Base-by-base conservation (phyloP, 495 filamentous ascomycete genomes). In the Penicillium fimorum region DNA sequence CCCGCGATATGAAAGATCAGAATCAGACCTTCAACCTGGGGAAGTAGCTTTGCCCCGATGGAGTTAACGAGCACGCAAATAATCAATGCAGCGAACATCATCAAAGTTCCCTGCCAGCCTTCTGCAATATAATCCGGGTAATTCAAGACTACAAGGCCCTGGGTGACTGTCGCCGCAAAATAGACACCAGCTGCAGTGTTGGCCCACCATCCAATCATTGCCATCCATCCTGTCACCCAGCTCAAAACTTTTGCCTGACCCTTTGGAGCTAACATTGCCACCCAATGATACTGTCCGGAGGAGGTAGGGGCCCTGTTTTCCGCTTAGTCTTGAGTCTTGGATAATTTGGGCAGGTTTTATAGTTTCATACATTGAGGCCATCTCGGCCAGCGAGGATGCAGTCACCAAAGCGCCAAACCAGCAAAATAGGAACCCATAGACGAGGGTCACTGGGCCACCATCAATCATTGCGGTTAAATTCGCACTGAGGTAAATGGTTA, bases 61-160 rank as follows among this genome's bases (percentile, higher is more conserved):
- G 72, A 63, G 50, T 82, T 82, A 45, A 79, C 59, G 29, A 80
- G 57, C 8, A 80, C 64, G 18, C 72, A 70, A 2, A 76, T 64
- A 7, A 66, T 58, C 13, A 79, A 62, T 2, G 73, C 60, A 1
- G 68, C 73, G 61, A 72, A 78, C 42, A 73, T 69, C 22, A 82
- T 53, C 15, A 86, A 64, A 0, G 80, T 79, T 11, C 70, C 77
- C n/a, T 84, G 80, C 77, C 77, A 85, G 12, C 55, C 55, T 35
- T 73, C 54, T 7, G 69, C 61, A 1, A 22, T 56, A 59, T 81
- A 83, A 13, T 56, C 50, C 2, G 70, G 60, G 50, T 75, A 60
- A 44, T 74, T 73, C 29, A 81, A 38, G 6, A 73, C 57, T 45
- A 78, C 66, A 3, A 82, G 65, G 11, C 67, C 74, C 50, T 80